Evolutionary conservation across 495 filamentous ascomycete genomes (phyloP), one percentile per base, ranked within the genome.

Genomic region (Trichoderma parareesei): DNA sequence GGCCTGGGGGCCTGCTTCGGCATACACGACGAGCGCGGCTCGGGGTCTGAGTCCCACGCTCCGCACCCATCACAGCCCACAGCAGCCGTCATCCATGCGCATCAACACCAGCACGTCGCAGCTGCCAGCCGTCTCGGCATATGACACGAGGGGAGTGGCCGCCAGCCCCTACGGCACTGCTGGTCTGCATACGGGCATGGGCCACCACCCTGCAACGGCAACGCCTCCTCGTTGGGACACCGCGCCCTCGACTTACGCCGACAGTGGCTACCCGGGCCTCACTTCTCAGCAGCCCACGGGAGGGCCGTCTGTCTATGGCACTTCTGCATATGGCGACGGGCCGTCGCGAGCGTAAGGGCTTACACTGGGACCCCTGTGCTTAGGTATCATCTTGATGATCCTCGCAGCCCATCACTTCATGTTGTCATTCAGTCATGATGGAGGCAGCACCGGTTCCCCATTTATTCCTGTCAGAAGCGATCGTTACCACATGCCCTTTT

Each of bases 221-320:
- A 73, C 62, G 3, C 70, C 73, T 18, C 71, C 72, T 9, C 73
- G 74, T 42, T 77, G 78, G 74, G 79, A 82, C n/a, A n/a, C 64
- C 13, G 37, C 64, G 5, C 49, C 63, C 55, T 14, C 57, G 20
- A 63, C 68, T 42, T 73, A 79, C 61, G 59, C 73, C 33, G 72
- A 78, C 53, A 57, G 33, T 7, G 66, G 67, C 65, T 80, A 79
- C 33, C 33, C 74, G 5, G 68, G 67, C 66, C 67, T 76, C 9
- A 61, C 70, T 49, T 71, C 74, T 59, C 76, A 75, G 48, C 64
- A 60, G n/a, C 5, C 62, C 3, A 20, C 62, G 27, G 59, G 71
- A 27, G 53, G 27, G 8, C 71, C 73, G 20, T 73, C 75, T 68
- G 75, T 78, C 61, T 81, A 79, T 60, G 74, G 76, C 40, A 66